phyloP scores from a whole-genome alignment of 306 rosid genomes.

The Rubus idaeus region DNA sequence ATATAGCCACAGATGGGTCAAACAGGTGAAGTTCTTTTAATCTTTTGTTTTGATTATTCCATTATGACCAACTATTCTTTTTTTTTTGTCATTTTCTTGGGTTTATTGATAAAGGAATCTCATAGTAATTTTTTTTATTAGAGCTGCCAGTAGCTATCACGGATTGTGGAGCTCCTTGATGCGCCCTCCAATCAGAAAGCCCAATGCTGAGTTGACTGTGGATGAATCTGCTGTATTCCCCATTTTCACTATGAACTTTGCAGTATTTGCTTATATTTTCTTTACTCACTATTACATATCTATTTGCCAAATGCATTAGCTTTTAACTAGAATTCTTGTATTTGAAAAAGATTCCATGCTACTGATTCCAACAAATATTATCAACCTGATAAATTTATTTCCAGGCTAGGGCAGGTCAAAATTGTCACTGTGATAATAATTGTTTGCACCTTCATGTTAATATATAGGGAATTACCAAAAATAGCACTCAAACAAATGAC shows the following conservation, averaged over 20 bases:
- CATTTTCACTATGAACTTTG: constrained; percentile 12
- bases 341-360: neutral
- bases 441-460: neutral
- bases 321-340: neutral
- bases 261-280: neutral
- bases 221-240: constrained; percentile 59
- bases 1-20: constrained; percentile 37
- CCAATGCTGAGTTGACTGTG: constrained; percentile 43
- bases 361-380: neutral
- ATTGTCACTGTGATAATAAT: neutral
- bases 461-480: neutral
- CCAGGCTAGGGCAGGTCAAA: neutral
- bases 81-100: neutral
- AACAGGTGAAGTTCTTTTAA: constrained; percentile 48
- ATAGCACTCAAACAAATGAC: too few species aligned
- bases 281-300: neutral
- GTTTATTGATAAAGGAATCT: constrained; percentile 1
- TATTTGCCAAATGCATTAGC: constrained; percentile 1
- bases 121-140: constrained; percentile 23
- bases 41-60: constrained; percentile 19
- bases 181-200: constrained; percentile 49
- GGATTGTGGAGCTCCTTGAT: constrained; percentile 63
- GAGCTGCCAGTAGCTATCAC: constrained; percentile 45
- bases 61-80: neutral
- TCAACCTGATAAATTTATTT: neutral